phyloP scores from a whole-genome alignment of 2,329 filamentous ascomycete genomes.

The Hyphodiscus sp. region DNA sequence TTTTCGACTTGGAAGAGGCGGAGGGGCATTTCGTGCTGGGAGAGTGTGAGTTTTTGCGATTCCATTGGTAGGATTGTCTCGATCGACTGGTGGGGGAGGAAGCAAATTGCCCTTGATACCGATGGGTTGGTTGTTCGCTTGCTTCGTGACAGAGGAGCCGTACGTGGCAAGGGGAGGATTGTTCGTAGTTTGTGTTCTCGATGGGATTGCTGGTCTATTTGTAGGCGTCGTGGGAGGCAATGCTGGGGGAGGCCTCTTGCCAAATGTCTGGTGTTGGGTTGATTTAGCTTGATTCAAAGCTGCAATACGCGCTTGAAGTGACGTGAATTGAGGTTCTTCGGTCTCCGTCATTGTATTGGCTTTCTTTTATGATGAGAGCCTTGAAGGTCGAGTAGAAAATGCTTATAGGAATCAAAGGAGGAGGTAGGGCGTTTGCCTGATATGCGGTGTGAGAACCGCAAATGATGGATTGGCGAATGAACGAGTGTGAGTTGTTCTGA shows the following conservation, averaged over 20 bases:
- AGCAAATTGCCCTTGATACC: slow-evolving; percentile 18
- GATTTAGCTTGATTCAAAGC: slow-evolving; percentile 44
- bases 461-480: not conserved
- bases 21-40: slow-evolving; percentile 20
- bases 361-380: not conserved
- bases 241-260: slow-evolving; percentile 52
- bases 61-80: slow-evolving; percentile 15
- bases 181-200: slow-evolving; percentile 33
- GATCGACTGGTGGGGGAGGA: slow-evolving; percentile 26
- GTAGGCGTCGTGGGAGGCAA: slow-evolving; percentile 25
- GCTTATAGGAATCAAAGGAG: not conserved
- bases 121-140: slow-evolving; percentile 23
- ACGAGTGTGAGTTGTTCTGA: not conserved
- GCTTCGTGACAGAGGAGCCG: slow-evolving; percentile 21
- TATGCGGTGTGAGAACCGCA: not conserved
- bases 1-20: slow-evolving; percentile 23
- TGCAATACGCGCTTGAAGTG: slow-evolving; percentile 56
- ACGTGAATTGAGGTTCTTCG: slow-evolving; percentile 55
- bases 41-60: slow-evolving; percentile 19
- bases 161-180: slow-evolving; percentile 29
- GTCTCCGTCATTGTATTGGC: slow-evolving; percentile 48
- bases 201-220: slow-evolving; percentile 35
- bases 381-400: not conserved
- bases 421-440: not conserved
- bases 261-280: slow-evolving; percentile 13